phyloP scores from a whole-genome alignment of 257 asterid species.

The Perilla frutescens region DNA sequence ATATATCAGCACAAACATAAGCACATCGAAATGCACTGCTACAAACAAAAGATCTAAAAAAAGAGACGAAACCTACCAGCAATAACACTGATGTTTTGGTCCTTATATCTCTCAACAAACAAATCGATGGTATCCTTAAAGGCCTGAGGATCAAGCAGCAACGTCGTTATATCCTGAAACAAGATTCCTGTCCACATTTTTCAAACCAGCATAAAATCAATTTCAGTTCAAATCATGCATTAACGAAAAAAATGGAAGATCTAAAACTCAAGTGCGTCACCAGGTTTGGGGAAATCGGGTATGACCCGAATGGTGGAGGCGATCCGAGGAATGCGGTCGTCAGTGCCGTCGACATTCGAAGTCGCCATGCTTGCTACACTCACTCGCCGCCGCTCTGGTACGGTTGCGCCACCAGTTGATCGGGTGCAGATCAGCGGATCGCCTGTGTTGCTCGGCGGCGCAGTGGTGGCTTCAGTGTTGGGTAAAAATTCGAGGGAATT shows the following conservation, averaged over 20 bases:
- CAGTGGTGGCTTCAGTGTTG: constrained; percentile 36
- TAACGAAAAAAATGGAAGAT: background rate
- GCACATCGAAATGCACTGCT: background rate
- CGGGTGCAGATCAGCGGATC: constrained; percentile 40
- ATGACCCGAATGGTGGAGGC: constrained; percentile 80
- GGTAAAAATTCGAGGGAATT: constrained; percentile 48
- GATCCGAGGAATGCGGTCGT: constrained; percentile 73
- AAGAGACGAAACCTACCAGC: constrained; percentile 56
- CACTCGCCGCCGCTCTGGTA: constrained; percentile 23
- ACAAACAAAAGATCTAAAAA: background rate
- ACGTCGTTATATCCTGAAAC: constrained; percentile 97
- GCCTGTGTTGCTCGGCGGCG: constrained; percentile 23
- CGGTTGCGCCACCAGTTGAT: constrained; percentile 38
- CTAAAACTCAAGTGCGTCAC: constrained; percentile 34
- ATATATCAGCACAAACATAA: background rate
- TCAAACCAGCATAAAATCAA: background rate
- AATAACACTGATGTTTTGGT: constrained; percentile 65
- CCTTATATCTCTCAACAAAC: constrained; percentile 89
- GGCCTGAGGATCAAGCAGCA: constrained; percentile 83
- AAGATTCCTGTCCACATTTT: constrained; percentile 60
- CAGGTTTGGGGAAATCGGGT: constrained; percentile 93
- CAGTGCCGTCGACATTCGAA: constrained; percentile 36
- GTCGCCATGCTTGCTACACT: constrained; percentile 54
- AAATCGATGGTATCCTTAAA: constrained; percentile 89
- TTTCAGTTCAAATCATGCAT: background rate